Conservation (phyloP, 345 rosid species). For the Dimocarpus longan region DNA sequence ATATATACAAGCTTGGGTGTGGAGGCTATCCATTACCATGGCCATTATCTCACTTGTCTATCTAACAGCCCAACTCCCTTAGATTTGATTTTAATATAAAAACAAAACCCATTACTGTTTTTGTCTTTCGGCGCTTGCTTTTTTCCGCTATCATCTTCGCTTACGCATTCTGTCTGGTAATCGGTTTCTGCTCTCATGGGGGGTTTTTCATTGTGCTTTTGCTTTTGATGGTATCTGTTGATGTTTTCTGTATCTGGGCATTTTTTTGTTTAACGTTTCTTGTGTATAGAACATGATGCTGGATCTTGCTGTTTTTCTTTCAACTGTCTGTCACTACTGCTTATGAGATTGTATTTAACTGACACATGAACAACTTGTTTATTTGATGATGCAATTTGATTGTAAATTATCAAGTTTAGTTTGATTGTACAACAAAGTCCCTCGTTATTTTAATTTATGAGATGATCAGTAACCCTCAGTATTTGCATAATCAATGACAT, state of each 20-base stretch:
- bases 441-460: background rate
- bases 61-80: too few relatives aligned
- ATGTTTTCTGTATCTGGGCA: background rate
- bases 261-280: constrained; percentile 13
- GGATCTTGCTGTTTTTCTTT: constrained; percentile 15
- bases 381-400: background rate
- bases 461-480: constrained; percentile 1
- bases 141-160: too few relatives aligned
- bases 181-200: background rate
- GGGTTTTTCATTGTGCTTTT: background rate
- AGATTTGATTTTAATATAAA: too few relatives aligned
- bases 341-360: background rate
- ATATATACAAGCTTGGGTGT: too few relatives aligned
- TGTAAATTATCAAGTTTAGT: background rate
- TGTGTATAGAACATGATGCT: background rate
- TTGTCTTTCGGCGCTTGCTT: too few relatives aligned
- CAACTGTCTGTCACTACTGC: background rate
- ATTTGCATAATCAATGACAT: background rate
- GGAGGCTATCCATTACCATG: too few relatives aligned
- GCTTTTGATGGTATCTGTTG: background rate
- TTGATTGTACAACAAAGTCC: too few relatives aligned
- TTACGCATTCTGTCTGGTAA: too few relatives aligned
- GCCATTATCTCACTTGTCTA: too few relatives aligned
- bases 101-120: too few relatives aligned
- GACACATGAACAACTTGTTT: background rate